A percentile compares a stretch with the other conserved stretches of the same genome.
Conservation (phyloP, 345 rosid species). For the Populus euphratica region DNA sequence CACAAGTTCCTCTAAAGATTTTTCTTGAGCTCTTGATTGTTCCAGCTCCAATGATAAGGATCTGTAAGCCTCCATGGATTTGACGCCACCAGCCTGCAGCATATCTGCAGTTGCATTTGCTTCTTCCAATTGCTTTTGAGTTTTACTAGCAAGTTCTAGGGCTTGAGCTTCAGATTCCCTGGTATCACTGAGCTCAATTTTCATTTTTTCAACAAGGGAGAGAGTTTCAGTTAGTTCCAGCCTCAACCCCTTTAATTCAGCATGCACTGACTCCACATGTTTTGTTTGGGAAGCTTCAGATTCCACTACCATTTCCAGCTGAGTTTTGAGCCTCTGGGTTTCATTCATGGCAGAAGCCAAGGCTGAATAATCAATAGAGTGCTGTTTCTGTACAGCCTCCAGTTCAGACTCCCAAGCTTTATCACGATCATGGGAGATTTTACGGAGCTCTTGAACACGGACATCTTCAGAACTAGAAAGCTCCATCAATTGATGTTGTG, state of each 20-base stretch:
- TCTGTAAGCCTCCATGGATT: constrained; percentile 58
- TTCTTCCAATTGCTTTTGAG: constrained; percentile 59
- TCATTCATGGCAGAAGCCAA: constrained; percentile 79
- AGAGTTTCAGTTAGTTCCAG: constrained; percentile 67
- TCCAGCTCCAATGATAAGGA: constrained; percentile 58
- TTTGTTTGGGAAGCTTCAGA: constrained; percentile 55
- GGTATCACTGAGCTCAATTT: constrained; percentile 53
- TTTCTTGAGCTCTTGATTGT: constrained; percentile 53
- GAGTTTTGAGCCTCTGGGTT: constrained; percentile 80
- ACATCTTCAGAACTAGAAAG: constrained; percentile 75
- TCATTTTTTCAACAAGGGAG: constrained; percentile 62
- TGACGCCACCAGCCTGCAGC: constrained; percentile 54
- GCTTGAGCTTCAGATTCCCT: constrained; percentile 80
- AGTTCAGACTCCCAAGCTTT: constrained; percentile 94
- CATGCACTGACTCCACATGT: constrained; percentile 57
- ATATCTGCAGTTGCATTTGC: constrained; percentile 58
- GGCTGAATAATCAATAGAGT: constrained; percentile 74
- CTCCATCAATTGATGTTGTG: constrained; percentile 63
- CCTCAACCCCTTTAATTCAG: constrained; percentile 55
- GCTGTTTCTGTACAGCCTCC: constrained; percentile 87
- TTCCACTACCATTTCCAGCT: constrained; percentile 61
- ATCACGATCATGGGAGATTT: constrained; percentile 85
- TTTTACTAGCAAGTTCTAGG: constrained; percentile 45
- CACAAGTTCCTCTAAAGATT: constrained; percentile 60
- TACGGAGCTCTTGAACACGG: constrained; percentile 71